These are phyloP conservation scores for Eurotiales sp. DNA, from an alignment of 2,329 filamentous ascomycete genomes.

Conservation along the genomic window DNA sequence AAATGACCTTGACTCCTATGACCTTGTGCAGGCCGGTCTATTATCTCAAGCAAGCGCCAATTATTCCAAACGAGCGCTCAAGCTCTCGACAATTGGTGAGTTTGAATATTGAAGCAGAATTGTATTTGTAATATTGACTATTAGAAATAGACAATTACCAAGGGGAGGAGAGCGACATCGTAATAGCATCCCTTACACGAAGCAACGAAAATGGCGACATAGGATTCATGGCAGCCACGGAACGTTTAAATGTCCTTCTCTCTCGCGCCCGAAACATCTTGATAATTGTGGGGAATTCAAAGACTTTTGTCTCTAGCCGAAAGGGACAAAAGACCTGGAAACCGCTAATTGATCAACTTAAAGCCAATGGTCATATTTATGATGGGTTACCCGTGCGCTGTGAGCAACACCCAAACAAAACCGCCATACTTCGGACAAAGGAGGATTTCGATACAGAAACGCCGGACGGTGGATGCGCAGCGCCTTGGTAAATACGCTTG, in stretches of 20 bases:
- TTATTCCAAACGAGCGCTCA: constrained; percentile 51
- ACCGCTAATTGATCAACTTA: constrained; percentile 56
- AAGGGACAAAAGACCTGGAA: constrained; percentile 58
- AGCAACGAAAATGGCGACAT: constrained; percentile 63
- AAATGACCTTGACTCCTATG: constrained; percentile 64
- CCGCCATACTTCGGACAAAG: constrained; percentile 44
- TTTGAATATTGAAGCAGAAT: background rate
- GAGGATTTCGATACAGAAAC: constrained; percentile 59
- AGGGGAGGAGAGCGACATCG: constrained; percentile 71
- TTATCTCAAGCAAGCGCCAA: constrained; percentile 52
- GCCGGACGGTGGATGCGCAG: constrained; percentile 66
- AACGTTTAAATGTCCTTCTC: constrained; percentile 67
- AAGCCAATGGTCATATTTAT: constrained; percentile 49
- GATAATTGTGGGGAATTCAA: constrained; percentile 66
- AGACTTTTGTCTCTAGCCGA: constrained; percentile 60
- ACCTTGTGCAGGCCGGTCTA: constrained; percentile 61
- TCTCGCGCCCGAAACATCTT: constrained; percentile 63
- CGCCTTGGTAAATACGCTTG: constrained; percentile 54
- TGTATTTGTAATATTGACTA: too few species aligned
- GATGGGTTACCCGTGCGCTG: constrained; percentile 61
- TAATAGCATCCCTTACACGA: constrained; percentile 64
- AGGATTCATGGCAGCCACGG: constrained; percentile 64
- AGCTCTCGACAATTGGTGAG: constrained; percentile 67
- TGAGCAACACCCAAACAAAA: constrained; percentile 54
- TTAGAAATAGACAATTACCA: constrained; percentile 71